A percentile compares a stretch with the other conserved stretches of the same genome.
Conservation (phyloP, 2,329 filamentous ascomycete species). For the Colletotrichum somersetense region DNA sequence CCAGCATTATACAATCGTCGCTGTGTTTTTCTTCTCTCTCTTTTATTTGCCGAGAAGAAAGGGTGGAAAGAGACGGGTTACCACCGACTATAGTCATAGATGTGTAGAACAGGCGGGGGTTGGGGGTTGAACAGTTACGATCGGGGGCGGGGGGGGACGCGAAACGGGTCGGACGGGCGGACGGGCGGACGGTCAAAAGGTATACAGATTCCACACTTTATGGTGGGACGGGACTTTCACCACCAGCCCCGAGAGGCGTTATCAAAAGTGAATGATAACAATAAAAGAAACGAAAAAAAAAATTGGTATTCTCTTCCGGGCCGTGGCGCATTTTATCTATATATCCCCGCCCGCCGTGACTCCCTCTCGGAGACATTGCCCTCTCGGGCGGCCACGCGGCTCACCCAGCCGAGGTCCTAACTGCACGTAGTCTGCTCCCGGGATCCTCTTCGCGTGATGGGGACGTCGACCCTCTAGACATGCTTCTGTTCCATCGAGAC, state of each 20-base stretch:
- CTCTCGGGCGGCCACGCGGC: background rate
- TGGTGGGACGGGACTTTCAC: no score
- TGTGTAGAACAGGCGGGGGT: no score
- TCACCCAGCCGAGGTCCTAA: background rate
- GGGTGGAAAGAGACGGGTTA: background rate
- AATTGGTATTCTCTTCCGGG: conserved; percentile 21
- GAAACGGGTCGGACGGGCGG: background rate
- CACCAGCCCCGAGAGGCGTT: conserved; percentile 34
- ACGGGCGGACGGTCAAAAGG: background rate
- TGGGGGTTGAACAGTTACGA: background rate
- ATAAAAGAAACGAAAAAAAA: background rate
- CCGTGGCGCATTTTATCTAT: background rate
- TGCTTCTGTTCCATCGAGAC: background rate
- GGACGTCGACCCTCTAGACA: background rate
- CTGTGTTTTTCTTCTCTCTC: no score
- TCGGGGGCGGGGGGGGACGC: background rate
- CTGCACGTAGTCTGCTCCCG: background rate
- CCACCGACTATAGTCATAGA: background rate
- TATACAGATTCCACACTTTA: background rate
- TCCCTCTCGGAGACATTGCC: background rate
- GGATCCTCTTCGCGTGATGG: no score
- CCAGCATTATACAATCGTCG: background rate
- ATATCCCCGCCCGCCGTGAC: background rate
- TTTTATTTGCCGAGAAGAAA: background rate
- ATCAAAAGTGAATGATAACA: background rate